phyloP scores from a whole-genome alignment of 2,329 filamentous ascomycete species.

The Calonectria hongkongensis region DNA sequence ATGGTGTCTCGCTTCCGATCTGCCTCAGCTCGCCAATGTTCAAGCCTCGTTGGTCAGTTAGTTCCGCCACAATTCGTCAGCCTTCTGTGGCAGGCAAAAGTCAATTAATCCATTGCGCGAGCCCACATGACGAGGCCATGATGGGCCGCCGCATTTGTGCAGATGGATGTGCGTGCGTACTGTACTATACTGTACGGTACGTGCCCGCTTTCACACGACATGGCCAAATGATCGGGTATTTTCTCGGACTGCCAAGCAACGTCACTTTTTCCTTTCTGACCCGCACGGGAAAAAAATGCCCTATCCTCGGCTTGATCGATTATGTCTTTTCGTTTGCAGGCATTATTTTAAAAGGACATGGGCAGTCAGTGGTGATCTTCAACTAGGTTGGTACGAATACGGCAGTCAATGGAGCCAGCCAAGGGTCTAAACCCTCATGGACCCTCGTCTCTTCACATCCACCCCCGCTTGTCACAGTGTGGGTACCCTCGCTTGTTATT shows the following conservation, averaged over 20 bases:
- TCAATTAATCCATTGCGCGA: slow-evolving; percentile 29
- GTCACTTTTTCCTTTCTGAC: slow-evolving; percentile 40
- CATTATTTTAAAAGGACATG: slow-evolving; percentile 35
- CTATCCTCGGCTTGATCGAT: slow-evolving; percentile 35
- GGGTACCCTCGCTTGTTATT: slow-evolving; percentile 38
- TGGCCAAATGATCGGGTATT: slow-evolving; percentile 40
- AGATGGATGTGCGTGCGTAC: not conserved
- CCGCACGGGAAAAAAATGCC: slow-evolving; percentile 31
- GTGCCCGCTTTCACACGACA: slow-evolving; percentile 41
- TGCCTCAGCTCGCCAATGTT: slow-evolving; percentile 17
- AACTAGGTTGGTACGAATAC: slow-evolving; percentile 44
- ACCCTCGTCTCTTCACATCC: slow-evolving; percentile 47
- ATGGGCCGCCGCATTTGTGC: slow-evolving; percentile 17
- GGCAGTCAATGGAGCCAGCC: slow-evolving; percentile 46
- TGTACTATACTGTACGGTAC: too few species aligned
- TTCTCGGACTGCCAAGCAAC: slow-evolving; percentile 38
- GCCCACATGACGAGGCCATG: slow-evolving; percentile 44
- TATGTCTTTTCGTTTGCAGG: slow-evolving; percentile 33
- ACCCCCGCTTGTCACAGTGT: slow-evolving; percentile 52
- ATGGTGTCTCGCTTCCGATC: slow-evolving; percentile 45
- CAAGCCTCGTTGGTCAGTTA: slow-evolving; percentile 37
- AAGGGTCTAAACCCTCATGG: slow-evolving; percentile 46
- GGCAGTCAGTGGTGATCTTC: slow-evolving; percentile 44
- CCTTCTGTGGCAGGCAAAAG: slow-evolving; percentile 32
- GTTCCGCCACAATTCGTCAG: slow-evolving; percentile 37